Evolutionary conservation across 2,329 filamentous ascomycete species (phyloP).

Genomic region (Uncinocarpus reesii): DNA sequence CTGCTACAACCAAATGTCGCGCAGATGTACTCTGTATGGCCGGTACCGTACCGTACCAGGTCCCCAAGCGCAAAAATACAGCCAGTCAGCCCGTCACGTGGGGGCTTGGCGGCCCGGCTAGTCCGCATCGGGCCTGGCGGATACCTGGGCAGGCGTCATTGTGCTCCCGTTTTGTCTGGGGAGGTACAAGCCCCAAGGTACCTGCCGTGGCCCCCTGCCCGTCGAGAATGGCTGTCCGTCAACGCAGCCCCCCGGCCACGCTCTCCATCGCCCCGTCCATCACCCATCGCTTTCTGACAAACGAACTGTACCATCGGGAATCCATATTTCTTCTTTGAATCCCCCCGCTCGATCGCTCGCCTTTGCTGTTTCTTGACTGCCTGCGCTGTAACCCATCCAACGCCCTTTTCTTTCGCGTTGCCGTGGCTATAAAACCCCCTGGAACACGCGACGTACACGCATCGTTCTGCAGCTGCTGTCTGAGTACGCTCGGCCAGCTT

Average conservation of each 20-base stretch:
- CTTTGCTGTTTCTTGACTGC: neutral
- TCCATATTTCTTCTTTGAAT: neutral
- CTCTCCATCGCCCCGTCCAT: no score
- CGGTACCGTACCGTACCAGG: no score
- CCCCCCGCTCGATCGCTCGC: neutral
- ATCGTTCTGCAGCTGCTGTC: constrained; percentile 3
- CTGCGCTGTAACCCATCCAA: neutral
- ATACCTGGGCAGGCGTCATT: constrained; percentile 4
- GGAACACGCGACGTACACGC: neutral
- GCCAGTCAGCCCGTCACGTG: constrained; percentile 8
- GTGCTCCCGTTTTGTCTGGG: neutral
- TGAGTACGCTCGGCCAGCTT: neutral
- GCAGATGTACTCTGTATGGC: no score
- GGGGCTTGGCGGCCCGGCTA: neutral
- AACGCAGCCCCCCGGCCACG: no score
- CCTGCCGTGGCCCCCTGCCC: neutral
- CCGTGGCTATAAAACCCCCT: neutral
- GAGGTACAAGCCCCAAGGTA: neutral
- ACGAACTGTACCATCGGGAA: no score
- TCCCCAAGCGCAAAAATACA: no score
- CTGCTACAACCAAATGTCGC: no score
- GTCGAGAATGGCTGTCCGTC: neutral
- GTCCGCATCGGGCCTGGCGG: neutral
- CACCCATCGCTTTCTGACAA: no score
- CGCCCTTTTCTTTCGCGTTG: neutral